phyloP scores from a whole-genome alignment of 2,329 filamentous ascomycete genomes.

The Alternaria brassicae region DNA sequence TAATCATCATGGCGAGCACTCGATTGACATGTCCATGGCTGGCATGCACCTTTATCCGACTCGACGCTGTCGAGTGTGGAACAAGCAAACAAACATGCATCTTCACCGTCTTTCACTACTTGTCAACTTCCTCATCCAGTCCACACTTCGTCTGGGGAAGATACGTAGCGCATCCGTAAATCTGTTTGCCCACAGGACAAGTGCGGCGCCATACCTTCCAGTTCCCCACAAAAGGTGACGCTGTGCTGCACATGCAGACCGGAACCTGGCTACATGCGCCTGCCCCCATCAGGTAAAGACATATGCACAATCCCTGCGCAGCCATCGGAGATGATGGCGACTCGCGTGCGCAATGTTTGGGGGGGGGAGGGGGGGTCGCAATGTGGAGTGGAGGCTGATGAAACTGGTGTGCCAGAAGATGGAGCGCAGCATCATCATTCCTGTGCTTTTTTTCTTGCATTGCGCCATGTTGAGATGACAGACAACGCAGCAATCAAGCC shows the following conservation, averaged over 20 bases:
- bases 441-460: constrained; percentile 1
- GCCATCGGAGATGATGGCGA: constrained; percentile 34
- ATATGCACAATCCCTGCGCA: constrained; percentile 31
- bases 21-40: constrained; percentile 4
- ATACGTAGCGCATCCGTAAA: constrained; percentile 39
- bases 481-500: background rate
- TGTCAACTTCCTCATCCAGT: constrained; percentile 31
- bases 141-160: constrained; percentile 36
- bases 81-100: constrained; percentile 31
- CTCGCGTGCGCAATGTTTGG: constrained; percentile 44
- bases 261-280: constrained; percentile 30
- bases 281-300: constrained; percentile 28
- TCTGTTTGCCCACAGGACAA: constrained; percentile 30
- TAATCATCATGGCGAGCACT: constrained; percentile 18
- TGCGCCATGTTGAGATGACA: background rate
- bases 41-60: too few relatives aligned
- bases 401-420: constrained; percentile 37
- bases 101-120: constrained; percentile 26
- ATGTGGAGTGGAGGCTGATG: constrained; percentile 29
- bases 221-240: constrained; percentile 49
- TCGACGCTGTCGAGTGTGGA: constrained; percentile 10
- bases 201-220: constrained; percentile 33
- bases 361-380: constrained; percentile 9
- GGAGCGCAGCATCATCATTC: background rate
- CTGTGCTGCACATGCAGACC: constrained; percentile 32